Base-by-base conservation (phyloP, 805 yeast species). In the Suhomyces vadensis region DNA sequence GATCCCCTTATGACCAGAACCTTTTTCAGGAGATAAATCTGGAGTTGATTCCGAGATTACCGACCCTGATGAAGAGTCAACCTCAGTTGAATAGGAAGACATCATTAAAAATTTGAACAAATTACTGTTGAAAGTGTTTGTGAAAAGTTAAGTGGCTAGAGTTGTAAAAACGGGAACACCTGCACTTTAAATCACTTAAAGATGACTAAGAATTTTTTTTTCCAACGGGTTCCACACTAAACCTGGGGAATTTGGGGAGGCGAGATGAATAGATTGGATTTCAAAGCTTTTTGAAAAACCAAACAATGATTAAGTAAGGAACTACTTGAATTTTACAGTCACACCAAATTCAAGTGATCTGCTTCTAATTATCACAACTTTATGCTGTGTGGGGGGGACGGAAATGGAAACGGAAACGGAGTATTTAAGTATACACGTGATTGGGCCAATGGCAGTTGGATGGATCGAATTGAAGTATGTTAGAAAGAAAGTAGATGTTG, bases 1-100 rank as follows among this genome's bases (percentile, higher is more conserved):
- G 46, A 74, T 71, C 1, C 80, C 81, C 42, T 62, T 44, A 31
- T 31, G 39, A 13, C 48, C 48, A 6, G 35, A n/a, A 11, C 11
- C 6, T 9, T 19, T 17, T 19, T 33, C 37, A 11, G 24, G 22
- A 19, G 24, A 33, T 19, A 14, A 23, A 5, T 33, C 37, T 14
- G 37, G 37, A n/a, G 37, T 19, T 19, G 37, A 33, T 10, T 17
- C 24, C 7, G 37, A 33, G 24, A 20, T 19, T 14, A 20, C 22
- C 14, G 37, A 19, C 11, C 24, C 37, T 33, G 37, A 33, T 7
- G 21, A 14, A 33, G 37, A 17, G 24, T 33, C 37, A 9, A 33
- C 37, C 37, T 33, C 24, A 33, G 37, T 33, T 33, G 37, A 33
- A 33, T 33, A 33, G 37, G 37, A 33, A 33, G 37, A 33, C 37